Evolutionary conservation across 2,329 filamentous ascomycete species (phyloP), one percentile per base, ranked within the genome.

Genomic region (Botrytis elliptica): DNA sequence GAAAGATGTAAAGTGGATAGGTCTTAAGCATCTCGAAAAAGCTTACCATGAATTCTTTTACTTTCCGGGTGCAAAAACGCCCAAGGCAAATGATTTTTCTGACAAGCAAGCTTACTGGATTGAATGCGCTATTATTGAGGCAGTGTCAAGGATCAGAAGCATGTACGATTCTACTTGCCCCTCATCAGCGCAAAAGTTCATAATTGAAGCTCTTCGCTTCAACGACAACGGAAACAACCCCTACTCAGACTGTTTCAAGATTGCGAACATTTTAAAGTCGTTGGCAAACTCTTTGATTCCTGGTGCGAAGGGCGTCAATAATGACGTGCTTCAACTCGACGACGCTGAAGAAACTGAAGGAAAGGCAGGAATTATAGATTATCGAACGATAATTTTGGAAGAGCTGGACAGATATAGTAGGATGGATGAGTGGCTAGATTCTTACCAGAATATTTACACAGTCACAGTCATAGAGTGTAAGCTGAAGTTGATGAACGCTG

Each of bases 161-260:
- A 57, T 69, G 55, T 69, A 69, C 66, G 88, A 91, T 72, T 93
- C 94, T 55, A 92, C 90, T 78, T 95, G 94, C 71, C 95, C 95
- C 0, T 86, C 91, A 79, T 86, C 91, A 70, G 94, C 94, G 8
- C 93, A 95, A 73, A 88, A 89, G 57, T 97, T 98, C 81, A 88
- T 99, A 66, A 88, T 97, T 36, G 94, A 98, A 78, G 93, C 97
- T 80, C 85, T 99, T 49, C 91, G 93, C 67, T 95, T 94, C 84
- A 99, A 99, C 80, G 95, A 99, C 83, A 99, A 99, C 80, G 91
- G 92, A 3, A 92, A 93, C 75, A 99, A 99, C 78, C 84, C 91
- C 68, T 97, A 90, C 80, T 97, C 95, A 8, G 97, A 99, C 79
- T 92, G 95, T 75, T 91, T 93, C 79, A 99, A 98, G 80, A 89